These are phyloP conservation scores for Candida krabiensis DNA, from an alignment of 805 yeast species.

Conservation along the genomic window DNA sequence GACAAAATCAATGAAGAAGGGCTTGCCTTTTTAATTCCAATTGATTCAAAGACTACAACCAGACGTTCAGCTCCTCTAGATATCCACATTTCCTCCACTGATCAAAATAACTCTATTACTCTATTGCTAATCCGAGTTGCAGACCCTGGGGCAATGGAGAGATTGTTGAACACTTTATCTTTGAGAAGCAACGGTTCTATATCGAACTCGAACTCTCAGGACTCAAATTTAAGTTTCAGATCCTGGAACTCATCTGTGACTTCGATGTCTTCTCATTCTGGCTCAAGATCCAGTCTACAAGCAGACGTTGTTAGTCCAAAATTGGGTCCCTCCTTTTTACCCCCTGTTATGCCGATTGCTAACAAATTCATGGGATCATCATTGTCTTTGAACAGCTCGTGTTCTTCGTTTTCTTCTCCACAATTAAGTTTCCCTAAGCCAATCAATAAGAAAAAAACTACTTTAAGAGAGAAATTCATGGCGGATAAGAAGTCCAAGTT, in stretches of 20 bases:
- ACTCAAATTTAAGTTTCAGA: constrained; percentile 21
- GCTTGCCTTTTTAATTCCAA: constrained; percentile 17
- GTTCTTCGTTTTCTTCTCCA: constrained; percentile 1
- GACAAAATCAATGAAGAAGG: constrained; percentile 1
- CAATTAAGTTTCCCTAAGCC: constrained; percentile 7
- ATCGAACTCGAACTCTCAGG: constrained; percentile 26
- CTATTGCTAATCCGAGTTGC: constrained; percentile 9
- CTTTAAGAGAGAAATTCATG: constrained; percentile 5
- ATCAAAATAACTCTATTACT: constrained; percentile 6
- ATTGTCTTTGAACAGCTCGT: constrained; percentile 2
- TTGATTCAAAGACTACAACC: constrained; percentile 15
- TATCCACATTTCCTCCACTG: constrained; percentile 16
- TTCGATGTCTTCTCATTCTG: constrained; percentile 11
- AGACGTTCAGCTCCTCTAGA: constrained; percentile 22
- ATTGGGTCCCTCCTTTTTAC: constrained; percentile 1
- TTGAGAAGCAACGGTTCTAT: constrained; percentile 13
- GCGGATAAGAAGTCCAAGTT: constrained; percentile 7
- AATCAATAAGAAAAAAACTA: constrained; percentile 2
- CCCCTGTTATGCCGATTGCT: constrained; percentile 9
- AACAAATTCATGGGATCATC: constrained; percentile 5
- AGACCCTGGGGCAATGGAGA: constrained; percentile 8
- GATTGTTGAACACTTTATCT: constrained; percentile 9
- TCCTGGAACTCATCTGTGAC: constrained; percentile 17
- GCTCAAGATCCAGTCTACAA: neutral
- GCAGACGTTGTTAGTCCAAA: neutral